Base-by-base conservation (phyloP, 495 filamentous ascomycete genomes). In the Thermochaetoides thermophila region DNA sequence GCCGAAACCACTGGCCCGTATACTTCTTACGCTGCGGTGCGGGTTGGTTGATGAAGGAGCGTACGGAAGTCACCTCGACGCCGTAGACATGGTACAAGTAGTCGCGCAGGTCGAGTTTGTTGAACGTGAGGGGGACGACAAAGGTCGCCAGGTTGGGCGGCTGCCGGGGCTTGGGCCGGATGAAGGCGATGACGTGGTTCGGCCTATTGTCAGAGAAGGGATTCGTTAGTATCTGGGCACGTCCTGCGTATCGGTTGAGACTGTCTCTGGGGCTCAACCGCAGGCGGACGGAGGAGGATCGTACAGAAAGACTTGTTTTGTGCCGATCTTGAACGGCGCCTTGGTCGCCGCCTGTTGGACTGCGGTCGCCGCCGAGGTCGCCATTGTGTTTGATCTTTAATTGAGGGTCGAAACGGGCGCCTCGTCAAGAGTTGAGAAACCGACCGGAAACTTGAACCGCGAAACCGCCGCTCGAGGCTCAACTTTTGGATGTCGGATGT, bases 61-160 rank as follows among this genome's bases (percentile, higher is more conserved):
- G 77, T 37, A 95, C 70, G 22, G 55, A 58, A n/a, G 71, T 50
- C 22, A 73, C 70, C 29, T 66, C 55, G 34, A 89, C 72, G 30
- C 67, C 63, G 58, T 95, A 93, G 13, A 56, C 66, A 48, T 84
- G 64, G 46, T 71, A 70, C 29, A 95, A 76, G 61, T 92, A 95
- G 65, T 91, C 83, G 51, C 80, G 77, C 17, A 93, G 55, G 56
- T 93, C 85, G 43, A 92, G 73, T 60, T 95, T 93, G 70, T 80
- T 84, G 65, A 91, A 78, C 40, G 69, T 73, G 47, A 94, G 68
- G 11, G 85, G 85, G 27, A 92, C 85, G 47, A 70, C 61, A 69
- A 95, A 94, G 31, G 73, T 71, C 29, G 84, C 86, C 45, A 76
- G 80, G 56, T 71, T 78, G 17, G 84, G 69, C 17, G 78, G 76